Conservation (phyloP, 2,329 filamentous ascomycete species). For the Nemania sp. region DNA sequence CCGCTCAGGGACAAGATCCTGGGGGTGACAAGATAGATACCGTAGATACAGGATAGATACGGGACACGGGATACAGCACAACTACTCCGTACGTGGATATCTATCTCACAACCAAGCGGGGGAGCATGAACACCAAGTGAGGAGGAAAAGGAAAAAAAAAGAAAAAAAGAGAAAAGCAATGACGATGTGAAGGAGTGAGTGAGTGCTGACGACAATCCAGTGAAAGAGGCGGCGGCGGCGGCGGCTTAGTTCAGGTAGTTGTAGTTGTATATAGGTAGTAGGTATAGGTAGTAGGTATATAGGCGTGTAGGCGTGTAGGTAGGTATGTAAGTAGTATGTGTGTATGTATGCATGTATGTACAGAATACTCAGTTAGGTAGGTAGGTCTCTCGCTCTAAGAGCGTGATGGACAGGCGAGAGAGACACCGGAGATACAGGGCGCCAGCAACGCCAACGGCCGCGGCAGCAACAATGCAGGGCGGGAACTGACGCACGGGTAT, state of each 20-base stretch:
- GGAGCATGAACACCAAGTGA: constrained; percentile 19
- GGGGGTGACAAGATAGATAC: not conserved
- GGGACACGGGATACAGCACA: constrained; percentile 15
- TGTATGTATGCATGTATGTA: not conserved
- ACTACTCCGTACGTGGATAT: not conserved
- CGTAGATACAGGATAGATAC: no score
- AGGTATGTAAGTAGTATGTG: not conserved
- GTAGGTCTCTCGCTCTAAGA: constrained; percentile 18
- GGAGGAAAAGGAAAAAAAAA: constrained; percentile 13
- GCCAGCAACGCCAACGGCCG: constrained; percentile 36
- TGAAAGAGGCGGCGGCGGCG: constrained; percentile 32
- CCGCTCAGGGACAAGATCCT: constrained; percentile 33
- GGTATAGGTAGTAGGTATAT: not conserved
- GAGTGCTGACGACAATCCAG: constrained; percentile 29
- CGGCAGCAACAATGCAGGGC: constrained; percentile 42
- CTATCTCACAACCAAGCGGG: constrained; percentile 11
- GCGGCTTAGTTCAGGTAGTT: constrained; percentile 31
- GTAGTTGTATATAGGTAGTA: not conserved
- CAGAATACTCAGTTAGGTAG: constrained; percentile 11
- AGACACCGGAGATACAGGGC: constrained; percentile 42
- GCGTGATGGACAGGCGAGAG: constrained; percentile 42
- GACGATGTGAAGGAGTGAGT: no score
- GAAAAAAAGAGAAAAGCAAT: not conserved
- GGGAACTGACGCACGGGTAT: constrained; percentile 47
- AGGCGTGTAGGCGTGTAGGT: constrained; percentile 17